Percentiles rank a stretch among this genome's conserved stretches.
Evolutionary conservation across 148 eudicot species (phyloP).

Genomic region (Cornus controversa): DNA sequence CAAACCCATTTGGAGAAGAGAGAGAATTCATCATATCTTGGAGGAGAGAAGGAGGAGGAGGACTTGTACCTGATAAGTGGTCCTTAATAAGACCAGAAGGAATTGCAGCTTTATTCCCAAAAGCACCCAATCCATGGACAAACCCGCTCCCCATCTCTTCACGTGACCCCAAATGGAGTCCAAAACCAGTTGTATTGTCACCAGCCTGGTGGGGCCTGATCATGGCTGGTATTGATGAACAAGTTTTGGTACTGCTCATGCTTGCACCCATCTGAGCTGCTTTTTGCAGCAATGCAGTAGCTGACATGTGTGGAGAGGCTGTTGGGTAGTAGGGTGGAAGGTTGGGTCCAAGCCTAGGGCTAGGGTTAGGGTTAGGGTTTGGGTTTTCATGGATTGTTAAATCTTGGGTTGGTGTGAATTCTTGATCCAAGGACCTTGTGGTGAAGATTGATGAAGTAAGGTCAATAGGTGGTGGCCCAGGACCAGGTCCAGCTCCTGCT

Average conservation of each 20-base stretch:
- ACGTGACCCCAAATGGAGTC: constrained; percentile 68
- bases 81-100: constrained; percentile 2
- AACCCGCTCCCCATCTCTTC: constrained; percentile 35
- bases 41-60: constrained; percentile 28
- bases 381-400: constrained; percentile 5
- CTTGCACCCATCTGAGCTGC: constrained; percentile 90
- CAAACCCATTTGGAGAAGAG: constrained; percentile 36
- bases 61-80: constrained; percentile 7
- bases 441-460: constrained; percentile 28
- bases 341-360: constrained; percentile 47
- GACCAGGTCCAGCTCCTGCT: too few species aligned
- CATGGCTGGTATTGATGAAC: too few species aligned
- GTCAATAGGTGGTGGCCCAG: constrained; percentile 21
- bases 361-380: constrained; percentile 77
- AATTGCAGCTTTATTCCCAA: constrained; percentile 41
- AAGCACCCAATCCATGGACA: constrained; percentile 43
- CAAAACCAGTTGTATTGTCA: constrained; percentile 47
- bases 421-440: constrained; percentile 13
- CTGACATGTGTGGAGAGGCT: constrained; percentile 62
- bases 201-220: constrained; percentile 36
- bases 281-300: constrained; percentile 88
- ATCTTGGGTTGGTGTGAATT: constrained; percentile 13
- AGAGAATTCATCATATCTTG: constrained; percentile 70
- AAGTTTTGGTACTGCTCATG: constrained; percentile 40
- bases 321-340: constrained; percentile 29